Base-by-base conservation (phyloP, 805 yeast species). In the Diddensiella caesifluorescens region DNA sequence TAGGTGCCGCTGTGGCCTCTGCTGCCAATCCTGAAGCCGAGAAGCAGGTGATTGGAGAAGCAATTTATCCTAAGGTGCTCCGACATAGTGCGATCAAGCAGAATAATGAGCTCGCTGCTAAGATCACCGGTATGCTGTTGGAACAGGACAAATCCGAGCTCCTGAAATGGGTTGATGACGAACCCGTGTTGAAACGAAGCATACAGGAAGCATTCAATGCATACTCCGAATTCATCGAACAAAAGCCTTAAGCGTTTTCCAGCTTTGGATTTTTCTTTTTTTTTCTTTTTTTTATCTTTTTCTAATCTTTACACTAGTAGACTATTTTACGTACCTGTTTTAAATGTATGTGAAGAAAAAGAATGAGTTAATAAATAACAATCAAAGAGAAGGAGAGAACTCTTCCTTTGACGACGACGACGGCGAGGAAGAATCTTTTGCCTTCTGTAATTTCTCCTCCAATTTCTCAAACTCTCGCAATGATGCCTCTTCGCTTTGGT, bases 151-250 rank as follows among this genome's bases (percentile, higher is more conserved):
- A 80, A 64, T 79, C 78, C 57, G 94, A 86, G 68, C 82, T 89
- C 57, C 71, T 86, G 60, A 79, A 83, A 49, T 76, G 89, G 73
- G 75, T 89, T 63, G 88, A 83, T 60, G 87, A 86, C 63, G 94
- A 84, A 51, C 84, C 77, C 55, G 72, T 81, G 57, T 82, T 89
- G 73, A 79, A 79, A 69, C 75, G 78, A 62, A 90, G 87, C 63
- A 84, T 88, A 63, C 83, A 80, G 59, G 95, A 87, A 67, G 97
- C 96, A 55, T 75, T 78, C 59, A 79, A 85, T 65, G 95, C 95
- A 57, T 88, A 84, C 65, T 85, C 82, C 69, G 87, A 83, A 60
- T 86, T 80, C 75, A 78, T 80, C 22, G 68, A 68, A 13, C 32
- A 29, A 29, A 29, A 29, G 32, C 16, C 32, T 29, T 13, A 7